Evolutionary conservation across 73 alveolate genomes (phyloP).

Genomic region (Stentor roeselii): DNA sequence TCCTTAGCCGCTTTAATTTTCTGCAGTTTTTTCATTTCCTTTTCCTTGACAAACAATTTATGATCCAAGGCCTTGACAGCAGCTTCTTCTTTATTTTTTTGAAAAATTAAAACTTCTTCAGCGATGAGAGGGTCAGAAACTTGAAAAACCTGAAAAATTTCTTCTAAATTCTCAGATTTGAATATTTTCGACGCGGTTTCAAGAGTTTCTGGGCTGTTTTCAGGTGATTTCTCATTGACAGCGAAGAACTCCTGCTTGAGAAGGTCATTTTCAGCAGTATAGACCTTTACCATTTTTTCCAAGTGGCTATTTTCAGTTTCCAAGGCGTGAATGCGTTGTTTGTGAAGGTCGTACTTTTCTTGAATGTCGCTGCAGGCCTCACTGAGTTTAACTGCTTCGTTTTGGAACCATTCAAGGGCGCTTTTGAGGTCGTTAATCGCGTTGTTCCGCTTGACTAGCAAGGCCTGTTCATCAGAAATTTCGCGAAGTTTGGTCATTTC

Average conservation of each 20-base stretch:
- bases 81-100: background rate
- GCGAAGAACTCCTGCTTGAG: background rate
- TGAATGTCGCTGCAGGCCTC: slow-evolving; percentile 17
- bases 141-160: background rate
- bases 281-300: background rate
- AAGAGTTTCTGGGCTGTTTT: background rate
- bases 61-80: background rate
- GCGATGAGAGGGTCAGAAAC: background rate
- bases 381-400: slow-evolving; percentile 20
- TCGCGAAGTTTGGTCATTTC: slow-evolving; percentile 19
- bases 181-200: background rate
- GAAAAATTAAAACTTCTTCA: background rate
- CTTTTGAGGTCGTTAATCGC: background rate
- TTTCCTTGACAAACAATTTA: background rate
- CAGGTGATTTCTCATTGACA: background rate
- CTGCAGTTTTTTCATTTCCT: background rate
- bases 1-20: background rate
- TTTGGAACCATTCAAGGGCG: slow-evolving; percentile 6
- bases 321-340: background rate
- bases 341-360: background rate
- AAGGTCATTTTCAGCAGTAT: background rate
- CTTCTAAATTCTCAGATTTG: background rate
- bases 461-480: slow-evolving; percentile 18
- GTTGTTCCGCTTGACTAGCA: background rate
- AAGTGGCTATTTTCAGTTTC: slow-evolving; percentile 9